Base-by-base conservation (phyloP, 176 grass and related monocot genomes). In the Poa pratensis region DNA sequence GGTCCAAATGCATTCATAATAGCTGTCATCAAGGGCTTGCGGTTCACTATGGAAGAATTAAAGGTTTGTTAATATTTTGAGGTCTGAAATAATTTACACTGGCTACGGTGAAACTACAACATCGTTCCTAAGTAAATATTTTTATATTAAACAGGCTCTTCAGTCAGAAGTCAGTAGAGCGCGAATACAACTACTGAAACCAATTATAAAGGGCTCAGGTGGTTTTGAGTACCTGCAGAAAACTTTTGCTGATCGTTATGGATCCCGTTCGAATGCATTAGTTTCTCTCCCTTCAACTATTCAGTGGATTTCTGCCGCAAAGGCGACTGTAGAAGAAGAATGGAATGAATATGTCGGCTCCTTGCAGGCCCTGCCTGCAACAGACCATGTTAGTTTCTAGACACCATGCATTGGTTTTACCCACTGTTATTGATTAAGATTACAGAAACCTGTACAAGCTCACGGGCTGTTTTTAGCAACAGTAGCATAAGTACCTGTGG, bases 181-280 rank as follows among this genome's bases (percentile, higher is more conserved):
- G 50, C 93, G 86, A 12, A 92, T 95, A 84, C 88, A 90, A 64
- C 73, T 94, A 74, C 53, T 92, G 48, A 86, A 95, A 89, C 89
- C 91, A 69, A 89, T 98, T 64, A 88, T 98, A 74, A 94, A 94
- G 81, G 93, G 93, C 39, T 89, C 91, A 42, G 93, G 85, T 30
- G 96, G 96, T 87, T 77, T 94, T 40, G 93, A 95, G 51, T 98
- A 98, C 70, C 85, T 98, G 66, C 93, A 92, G 81, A 95, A 92
- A 59, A 86, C 93, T 79, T 98, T 98, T 85, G 35, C 83, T 70
- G 91, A 95, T 77, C 91, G 65, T 23, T 98, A 90, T 88, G 93
- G 91, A 59, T 58, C 81, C 73, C 91, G 89, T 46, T 83, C 75
- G 55, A 82, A 46, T 54, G 88, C 86, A 43, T 73, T 76, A 66